phyloP scores from a whole-genome alignment of 768 basidiomycete genomes.

The Holtermannia corniformis region DNA sequence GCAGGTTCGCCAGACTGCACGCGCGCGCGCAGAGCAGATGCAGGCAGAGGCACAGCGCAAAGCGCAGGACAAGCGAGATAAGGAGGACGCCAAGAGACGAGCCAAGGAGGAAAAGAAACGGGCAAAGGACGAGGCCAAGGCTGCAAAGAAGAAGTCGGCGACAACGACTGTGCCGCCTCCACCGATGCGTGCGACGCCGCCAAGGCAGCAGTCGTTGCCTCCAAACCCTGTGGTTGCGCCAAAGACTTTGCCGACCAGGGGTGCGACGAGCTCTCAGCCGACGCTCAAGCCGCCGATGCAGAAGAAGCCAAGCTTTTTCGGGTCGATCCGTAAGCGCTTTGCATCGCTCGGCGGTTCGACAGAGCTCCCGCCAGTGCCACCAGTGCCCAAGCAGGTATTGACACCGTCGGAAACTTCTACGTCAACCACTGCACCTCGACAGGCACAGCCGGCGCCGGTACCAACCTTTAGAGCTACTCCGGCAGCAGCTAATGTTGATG shows the following conservation, averaged over 20 bases:
- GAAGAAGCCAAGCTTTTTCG: neutral
- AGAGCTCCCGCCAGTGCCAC: no score
- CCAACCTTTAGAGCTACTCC: no score
- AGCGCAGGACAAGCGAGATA: constrained; percentile 16
- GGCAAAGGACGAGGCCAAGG: constrained; percentile 29
- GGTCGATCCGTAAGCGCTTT: neutral
- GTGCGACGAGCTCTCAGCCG: no score
- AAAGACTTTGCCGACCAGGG: no score
- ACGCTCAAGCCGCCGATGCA: neutral
- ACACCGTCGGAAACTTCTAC: no score
- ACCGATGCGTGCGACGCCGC: no score
- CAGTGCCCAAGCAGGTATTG: no score
- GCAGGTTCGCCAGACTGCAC: constrained; percentile 5
- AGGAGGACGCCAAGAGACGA: constrained; percentile 9
- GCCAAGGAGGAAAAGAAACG: constrained; percentile 22
- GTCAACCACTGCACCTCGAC: no score
- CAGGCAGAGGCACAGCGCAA: constrained; percentile 1
- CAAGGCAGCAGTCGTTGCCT: neutral
- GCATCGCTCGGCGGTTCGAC: neutral
- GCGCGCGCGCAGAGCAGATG: neutral
- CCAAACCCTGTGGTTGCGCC: no score
- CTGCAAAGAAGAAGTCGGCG: constrained; percentile 7
- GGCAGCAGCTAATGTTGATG: no score
- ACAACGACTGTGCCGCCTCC: neutral
- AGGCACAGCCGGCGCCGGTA: no score